Percentiles rank a stretch among this genome's conserved stretches.
Evolutionary conservation across 2,329 filamentous ascomycete genomes (phyloP).

Genomic region (Sarocladium kiliense): DNA sequence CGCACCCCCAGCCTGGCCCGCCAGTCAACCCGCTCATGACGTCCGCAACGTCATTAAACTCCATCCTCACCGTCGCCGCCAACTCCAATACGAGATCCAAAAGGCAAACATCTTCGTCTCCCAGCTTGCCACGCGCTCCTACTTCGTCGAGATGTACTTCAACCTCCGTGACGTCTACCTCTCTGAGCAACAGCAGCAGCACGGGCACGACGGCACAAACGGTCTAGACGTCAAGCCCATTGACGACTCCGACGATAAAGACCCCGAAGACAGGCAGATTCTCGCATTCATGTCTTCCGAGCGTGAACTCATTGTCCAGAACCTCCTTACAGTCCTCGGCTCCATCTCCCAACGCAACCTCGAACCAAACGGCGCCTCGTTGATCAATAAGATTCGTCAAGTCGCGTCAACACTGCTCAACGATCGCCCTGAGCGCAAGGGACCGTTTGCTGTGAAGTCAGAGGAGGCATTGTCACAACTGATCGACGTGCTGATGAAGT

Average conservation of each 20-base stretch:
- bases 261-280: conserved; percentile 41
- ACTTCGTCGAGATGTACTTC: conserved; percentile 83
- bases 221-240: conserved; percentile 26
- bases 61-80: conserved; percentile 45
- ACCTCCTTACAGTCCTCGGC: conserved; percentile 68
- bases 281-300: conserved; percentile 66
- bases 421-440: conserved; percentile 45
- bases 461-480: conserved; percentile 70
- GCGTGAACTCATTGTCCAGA: conserved; percentile 74
- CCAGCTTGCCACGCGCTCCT: conserved; percentile 74
- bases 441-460: conserved; percentile 46
- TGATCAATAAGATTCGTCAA: conserved; percentile 80
- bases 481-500: conserved; percentile 66
- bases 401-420: conserved; percentile 77
- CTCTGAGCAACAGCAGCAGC: conserved; percentile 36
- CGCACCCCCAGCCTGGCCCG: conserved; percentile 44
- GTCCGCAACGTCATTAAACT: conserved; percentile 43
- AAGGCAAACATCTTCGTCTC: conserved; percentile 87
- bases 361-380: conserved; percentile 61
- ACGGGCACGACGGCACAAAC: conserved; percentile 21
- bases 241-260: conserved; percentile 30
- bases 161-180: conserved; percentile 65
- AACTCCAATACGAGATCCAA: conserved; percentile 79
- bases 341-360: conserved; percentile 81
- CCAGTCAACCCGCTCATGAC: conserved; percentile 42